phyloP scores from a whole-genome alignment of 2,329 filamentous ascomycete species.

The Cordyceps tenuipes region DNA sequence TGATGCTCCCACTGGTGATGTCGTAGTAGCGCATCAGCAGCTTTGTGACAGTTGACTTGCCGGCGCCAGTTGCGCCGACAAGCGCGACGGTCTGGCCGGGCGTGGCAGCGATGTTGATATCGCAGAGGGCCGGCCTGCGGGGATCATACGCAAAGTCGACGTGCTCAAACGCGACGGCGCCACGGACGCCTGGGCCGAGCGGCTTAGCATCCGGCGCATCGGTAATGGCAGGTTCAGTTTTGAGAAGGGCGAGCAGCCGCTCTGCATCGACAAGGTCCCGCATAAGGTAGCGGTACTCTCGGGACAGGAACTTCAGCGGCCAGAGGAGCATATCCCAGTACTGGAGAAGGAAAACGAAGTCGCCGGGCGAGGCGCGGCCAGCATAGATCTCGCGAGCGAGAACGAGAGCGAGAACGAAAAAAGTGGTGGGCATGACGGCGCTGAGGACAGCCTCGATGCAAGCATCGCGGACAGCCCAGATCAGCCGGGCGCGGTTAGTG shows the following conservation, averaged over 20 bases:
- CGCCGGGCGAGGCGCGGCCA: slow-evolving; percentile 37
- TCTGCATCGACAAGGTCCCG: slow-evolving; percentile 39
- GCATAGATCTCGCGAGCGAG: slow-evolving; percentile 37
- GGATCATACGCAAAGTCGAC: slow-evolving; percentile 22
- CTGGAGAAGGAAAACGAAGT: slow-evolving; percentile 51
- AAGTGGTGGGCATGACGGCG: slow-evolving; percentile 40
- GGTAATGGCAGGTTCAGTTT: slow-evolving; percentile 21
- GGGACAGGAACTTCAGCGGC: slow-evolving; percentile 22
- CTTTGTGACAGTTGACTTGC: slow-evolving; percentile 41
- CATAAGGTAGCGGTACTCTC: slow-evolving; percentile 37
- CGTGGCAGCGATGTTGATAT: slow-evolving; percentile 32
- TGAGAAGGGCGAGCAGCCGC: slow-evolving; percentile 35
- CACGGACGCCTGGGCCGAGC: slow-evolving; percentile 16
- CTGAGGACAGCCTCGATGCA: slow-evolving; percentile 18
- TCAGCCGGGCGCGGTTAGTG: slow-evolving; percentile 15
- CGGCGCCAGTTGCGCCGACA: slow-evolving; percentile 37
- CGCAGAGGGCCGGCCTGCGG: slow-evolving; percentile 28
- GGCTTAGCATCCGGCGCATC: slow-evolving; percentile 32
- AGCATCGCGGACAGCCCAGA: slow-evolving; percentile 18
- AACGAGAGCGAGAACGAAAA: slow-evolving; percentile 29
- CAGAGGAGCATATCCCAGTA: slow-evolving; percentile 45
- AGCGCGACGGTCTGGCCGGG: slow-evolving; percentile 39
- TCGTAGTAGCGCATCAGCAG: slow-evolving; percentile 46
- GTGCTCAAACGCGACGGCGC: not conserved
- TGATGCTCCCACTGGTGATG: slow-evolving; percentile 35